phyloP scores from a whole-genome alignment of 768 basidiomycete species.

The Inosperma sp. region DNA sequence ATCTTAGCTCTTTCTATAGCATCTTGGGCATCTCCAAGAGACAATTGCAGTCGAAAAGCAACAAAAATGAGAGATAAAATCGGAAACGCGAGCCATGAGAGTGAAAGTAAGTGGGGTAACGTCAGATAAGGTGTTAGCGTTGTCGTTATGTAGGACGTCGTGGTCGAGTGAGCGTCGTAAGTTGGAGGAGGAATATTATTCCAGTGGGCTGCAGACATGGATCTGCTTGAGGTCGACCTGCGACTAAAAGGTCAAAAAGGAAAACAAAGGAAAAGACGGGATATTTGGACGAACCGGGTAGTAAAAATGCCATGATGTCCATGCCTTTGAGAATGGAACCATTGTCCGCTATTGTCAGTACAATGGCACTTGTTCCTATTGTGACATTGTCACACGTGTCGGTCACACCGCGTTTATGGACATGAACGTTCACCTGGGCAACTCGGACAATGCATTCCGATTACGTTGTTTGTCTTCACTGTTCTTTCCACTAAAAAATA shows the following conservation, averaged over 20 bases:
- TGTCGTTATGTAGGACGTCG: slow-evolving; percentile 24
- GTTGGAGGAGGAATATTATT: slow-evolving; percentile 50
- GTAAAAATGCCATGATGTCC: slow-evolving; percentile 11
- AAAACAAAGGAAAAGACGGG: slow-evolving; percentile 20
- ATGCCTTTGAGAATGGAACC: slow-evolving; percentile 9
- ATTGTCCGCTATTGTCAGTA: slow-evolving; percentile 12
- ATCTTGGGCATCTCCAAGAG: slow-evolving; percentile 63
- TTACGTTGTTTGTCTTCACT: background rate
- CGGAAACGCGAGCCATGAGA: slow-evolving; percentile 89
- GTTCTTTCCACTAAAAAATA: background rate
- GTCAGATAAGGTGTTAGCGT: slow-evolving; percentile 77
- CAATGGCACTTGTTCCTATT: slow-evolving; percentile 16
- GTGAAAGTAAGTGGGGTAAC: slow-evolving; percentile 76
- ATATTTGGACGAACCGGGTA: slow-evolving; percentile 3
- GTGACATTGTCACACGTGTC: slow-evolving; percentile 2
- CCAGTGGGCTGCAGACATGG: slow-evolving; percentile 26
- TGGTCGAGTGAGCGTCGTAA: slow-evolving; percentile 49
- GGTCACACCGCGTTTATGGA: too few relatives aligned
- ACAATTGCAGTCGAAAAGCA: slow-evolving; percentile 75
- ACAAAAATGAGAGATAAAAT: slow-evolving; percentile 86
- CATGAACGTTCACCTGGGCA: background rate
- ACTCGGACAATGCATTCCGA: background rate
- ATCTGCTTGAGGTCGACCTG: slow-evolving; percentile 42
- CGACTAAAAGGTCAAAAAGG: slow-evolving; percentile 33
- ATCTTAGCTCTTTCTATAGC: slow-evolving; percentile 66